Base-by-base conservation (phyloP, 345 rosid species). In the Ailanthus altissimus region DNA sequence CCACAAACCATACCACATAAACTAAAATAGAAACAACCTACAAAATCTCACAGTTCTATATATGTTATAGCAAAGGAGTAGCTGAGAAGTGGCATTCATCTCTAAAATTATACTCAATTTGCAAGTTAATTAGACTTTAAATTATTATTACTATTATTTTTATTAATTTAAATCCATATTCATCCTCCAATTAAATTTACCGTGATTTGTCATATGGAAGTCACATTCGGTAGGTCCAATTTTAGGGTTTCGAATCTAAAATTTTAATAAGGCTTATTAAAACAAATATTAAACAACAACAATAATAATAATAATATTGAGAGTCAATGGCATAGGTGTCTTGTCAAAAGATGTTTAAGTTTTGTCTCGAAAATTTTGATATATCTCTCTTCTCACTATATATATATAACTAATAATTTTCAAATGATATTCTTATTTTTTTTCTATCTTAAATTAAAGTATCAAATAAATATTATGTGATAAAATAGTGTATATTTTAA, bases 281-380 rank as follows among this genome's bases (percentile, higher is more conserved):
- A 47, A 8, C 38, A 74, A 42, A 61, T 74, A 61, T 20, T 45
- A n/a, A n/a, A n/a, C n/a, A 64, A 21, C 43, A 65, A 38, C 28
- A 57, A 45, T 20, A n/a, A n/a, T n/a, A n/a, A n/a, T n/a, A n/a
- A n/a, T n/a, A n/a, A n/a, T n/a, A n/a, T n/a, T n/a, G 40, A 4
- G 45, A 51, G 78, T 77, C 70, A 72, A 67, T 18, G 68, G 26
- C 72, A 53, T 69, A 47, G 63, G 63, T 76, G 67, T 71, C 62
- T 13, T 71, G 59, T 51, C 73, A 80, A 75, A 51, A 38, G 11
- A 43, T 40, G 11, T 43, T 75, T 14, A 43, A 21, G 21, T 72
- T 21, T 38, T 23, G 23, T 57, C 20, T 26, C 69, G 15, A 0
- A 65, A 65, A 65, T n/a, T 65, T 51, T 36, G 47, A 9, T 49